These are phyloP conservation scores for Massariosphaeria phaeospora DNA, from an alignment of 495 filamentous ascomycete genomes.

Conservation along the genomic window DNA sequence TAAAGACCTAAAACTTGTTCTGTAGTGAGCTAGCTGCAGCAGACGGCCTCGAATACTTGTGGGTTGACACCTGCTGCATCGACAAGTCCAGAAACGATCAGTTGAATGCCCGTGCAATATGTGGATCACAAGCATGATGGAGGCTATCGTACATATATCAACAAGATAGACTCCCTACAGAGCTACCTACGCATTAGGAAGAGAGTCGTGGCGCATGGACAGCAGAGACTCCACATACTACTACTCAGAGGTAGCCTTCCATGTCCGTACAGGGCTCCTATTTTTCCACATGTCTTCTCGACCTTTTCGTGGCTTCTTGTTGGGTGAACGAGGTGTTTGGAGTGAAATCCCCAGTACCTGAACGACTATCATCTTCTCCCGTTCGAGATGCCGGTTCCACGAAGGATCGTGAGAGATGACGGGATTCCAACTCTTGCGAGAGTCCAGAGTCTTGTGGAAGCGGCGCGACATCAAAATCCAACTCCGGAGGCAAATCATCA, in stretches of 20 bases:
- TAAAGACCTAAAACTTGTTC: background rate
- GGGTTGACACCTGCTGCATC: background rate
- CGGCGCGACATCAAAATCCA: background rate
- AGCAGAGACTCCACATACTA: too few relatives aligned
- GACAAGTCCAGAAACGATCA: too few relatives aligned
- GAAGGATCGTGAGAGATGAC: slow-evolving; percentile 4
- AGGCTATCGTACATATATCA: too few relatives aligned
- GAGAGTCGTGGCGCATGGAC: too few relatives aligned
- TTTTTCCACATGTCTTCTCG: slow-evolving; percentile 1
- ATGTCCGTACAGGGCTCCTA: background rate
- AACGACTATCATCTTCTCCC: background rate
- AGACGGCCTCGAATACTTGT: background rate
- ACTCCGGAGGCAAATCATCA: slow-evolving; percentile 18
- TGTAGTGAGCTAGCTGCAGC: background rate
- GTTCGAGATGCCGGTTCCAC: background rate
- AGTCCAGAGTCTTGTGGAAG: slow-evolving; percentile 11
- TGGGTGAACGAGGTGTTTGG: slow-evolving; percentile 7
- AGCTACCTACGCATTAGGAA: too few relatives aligned
- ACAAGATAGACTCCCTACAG: too few relatives aligned
- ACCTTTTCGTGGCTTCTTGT: slow-evolving; percentile 4
- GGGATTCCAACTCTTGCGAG: slow-evolving; percentile 3
- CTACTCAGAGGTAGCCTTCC: too few relatives aligned
- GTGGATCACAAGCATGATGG: too few relatives aligned
- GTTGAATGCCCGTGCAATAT: too few relatives aligned
- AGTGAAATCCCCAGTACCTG: background rate